phyloP scores from a whole-genome alignment of 2,329 filamentous ascomycete genomes.

The Fusarium subglutinans region DNA sequence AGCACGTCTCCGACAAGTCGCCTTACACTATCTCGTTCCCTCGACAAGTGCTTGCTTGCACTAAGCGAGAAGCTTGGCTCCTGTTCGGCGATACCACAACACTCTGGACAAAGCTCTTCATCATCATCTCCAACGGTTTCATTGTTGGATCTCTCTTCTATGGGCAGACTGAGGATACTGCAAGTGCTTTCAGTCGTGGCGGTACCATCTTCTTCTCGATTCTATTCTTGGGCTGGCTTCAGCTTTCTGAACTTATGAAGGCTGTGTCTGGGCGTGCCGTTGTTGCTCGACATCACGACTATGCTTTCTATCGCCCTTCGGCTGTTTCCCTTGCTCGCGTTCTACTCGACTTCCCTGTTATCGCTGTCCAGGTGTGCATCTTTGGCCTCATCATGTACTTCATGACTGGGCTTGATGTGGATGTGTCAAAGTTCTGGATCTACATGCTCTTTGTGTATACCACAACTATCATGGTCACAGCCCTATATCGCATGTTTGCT shows the following conservation, averaged over 20 bases:
- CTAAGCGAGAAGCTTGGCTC: conserved; percentile 80
- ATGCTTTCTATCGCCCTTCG: conserved; percentile 62
- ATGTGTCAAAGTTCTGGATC: conserved; percentile 72
- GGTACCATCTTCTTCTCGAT: conserved; percentile 60
- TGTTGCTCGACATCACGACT: conserved; percentile 56
- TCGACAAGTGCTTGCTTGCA: conserved; percentile 74
- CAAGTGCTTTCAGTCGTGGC: conserved; percentile 67
- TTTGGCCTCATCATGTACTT: conserved; percentile 80
- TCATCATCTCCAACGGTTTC: conserved; percentile 76
- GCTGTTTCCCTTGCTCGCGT: conserved; percentile 65
- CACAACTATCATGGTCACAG: conserved; percentile 63
- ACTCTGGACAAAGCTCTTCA: conserved; percentile 81
- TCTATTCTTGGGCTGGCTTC: conserved; percentile 69
- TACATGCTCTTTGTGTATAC: conserved; percentile 70
- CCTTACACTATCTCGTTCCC: conserved; percentile 80
- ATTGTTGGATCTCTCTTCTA: conserved; percentile 85
- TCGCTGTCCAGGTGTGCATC: conserved; percentile 69
- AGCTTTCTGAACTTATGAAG: conserved; percentile 80
- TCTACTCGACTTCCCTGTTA: conserved; percentile 65
- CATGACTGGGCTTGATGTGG: conserved; percentile 74
- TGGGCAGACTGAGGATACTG: conserved; percentile 66
- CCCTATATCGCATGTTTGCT: conserved; percentile 63
- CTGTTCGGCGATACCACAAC: conserved; percentile 78
- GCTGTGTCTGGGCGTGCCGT: conserved; percentile 77
- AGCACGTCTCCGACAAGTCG: conserved; percentile 72